These are phyloP conservation scores for Parsonsia alboflavescens DNA, from an alignment of 257 asterid species.

Conservation along the genomic window DNA sequence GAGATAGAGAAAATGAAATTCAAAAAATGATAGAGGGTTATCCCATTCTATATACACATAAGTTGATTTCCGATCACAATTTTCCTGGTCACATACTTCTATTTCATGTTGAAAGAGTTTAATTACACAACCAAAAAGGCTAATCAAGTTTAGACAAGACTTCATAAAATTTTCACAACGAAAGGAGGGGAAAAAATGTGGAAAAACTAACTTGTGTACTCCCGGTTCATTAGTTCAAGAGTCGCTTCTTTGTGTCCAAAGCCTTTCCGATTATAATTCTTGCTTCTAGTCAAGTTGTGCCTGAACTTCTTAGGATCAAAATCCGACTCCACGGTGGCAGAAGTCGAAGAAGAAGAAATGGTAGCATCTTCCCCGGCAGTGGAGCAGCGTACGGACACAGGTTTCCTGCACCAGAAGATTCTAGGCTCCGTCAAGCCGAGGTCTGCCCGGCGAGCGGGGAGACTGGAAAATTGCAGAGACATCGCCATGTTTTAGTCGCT, in stretches of 20 bases:
- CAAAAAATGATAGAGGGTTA: not conserved
- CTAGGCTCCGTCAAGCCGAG: slow-evolving; percentile 58
- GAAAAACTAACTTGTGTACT: slow-evolving; percentile 69
- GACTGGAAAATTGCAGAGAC: slow-evolving; percentile 63
- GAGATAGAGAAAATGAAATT: not conserved
- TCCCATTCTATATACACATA: not conserved
- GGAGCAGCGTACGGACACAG: slow-evolving; percentile 59
- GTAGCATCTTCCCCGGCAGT: slow-evolving; percentile 49
- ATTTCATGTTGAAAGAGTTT: not conserved
- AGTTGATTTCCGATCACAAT: not conserved
- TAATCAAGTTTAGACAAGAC: not conserved
- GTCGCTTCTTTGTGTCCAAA: slow-evolving; percentile 79
- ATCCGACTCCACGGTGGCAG: slow-evolving; percentile 38
- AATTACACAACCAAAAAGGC: not conserved
- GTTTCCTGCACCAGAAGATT: slow-evolving; percentile 33
- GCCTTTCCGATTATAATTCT: slow-evolving; percentile 85
- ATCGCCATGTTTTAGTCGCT: slow-evolving; percentile 48
- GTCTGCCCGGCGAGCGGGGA: slow-evolving; percentile 35
- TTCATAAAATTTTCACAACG: not conserved
- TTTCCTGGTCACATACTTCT: not conserved
- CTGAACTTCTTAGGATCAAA: slow-evolving; percentile 82
- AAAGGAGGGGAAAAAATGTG: not conserved
- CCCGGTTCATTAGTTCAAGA: slow-evolving; percentile 66
- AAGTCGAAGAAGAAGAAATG: slow-evolving; percentile 10
- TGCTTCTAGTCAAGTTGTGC: slow-evolving; percentile 79